Percentiles rank a stretch among this genome's conserved stretches.
These are phyloP conservation scores for Fermentozyma sake DNA, from an alignment of 1,139 yeast genomes.

Conservation along the genomic window DNA sequence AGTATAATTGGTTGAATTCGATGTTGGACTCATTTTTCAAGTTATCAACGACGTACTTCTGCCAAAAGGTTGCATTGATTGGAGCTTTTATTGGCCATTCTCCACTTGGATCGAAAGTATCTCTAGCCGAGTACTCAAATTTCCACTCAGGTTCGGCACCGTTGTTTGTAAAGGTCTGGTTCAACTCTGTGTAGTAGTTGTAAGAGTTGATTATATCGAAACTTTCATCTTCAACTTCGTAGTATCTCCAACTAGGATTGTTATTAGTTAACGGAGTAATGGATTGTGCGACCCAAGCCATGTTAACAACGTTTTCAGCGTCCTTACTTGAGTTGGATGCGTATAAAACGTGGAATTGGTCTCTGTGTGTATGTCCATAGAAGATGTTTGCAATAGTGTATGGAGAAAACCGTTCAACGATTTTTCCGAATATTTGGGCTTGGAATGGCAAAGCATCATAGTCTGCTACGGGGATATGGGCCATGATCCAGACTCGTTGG, in stretches of 20 bases:
- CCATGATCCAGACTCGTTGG: slow-evolving; percentile 67
- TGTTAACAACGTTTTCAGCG: slow-evolving; percentile 42
- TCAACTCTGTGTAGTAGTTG: slow-evolving; percentile 52
- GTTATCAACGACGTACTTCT: slow-evolving; percentile 31
- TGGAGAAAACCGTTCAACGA: slow-evolving; percentile 65
- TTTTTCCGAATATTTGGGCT: slow-evolving; percentile 50
- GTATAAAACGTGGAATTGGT: slow-evolving; percentile 59
- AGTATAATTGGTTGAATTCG: slow-evolving; percentile 43
- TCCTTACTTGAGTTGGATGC: slow-evolving; percentile 34
- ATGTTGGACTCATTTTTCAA: slow-evolving; percentile 31
- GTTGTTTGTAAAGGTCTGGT: slow-evolving; percentile 45
- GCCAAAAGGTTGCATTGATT: slow-evolving; percentile 59
- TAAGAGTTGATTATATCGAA: slow-evolving; percentile 57
- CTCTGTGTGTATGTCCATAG: slow-evolving; percentile 71
- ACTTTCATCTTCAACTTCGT: slow-evolving; percentile 60
- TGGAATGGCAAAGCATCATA: slow-evolving; percentile 59
- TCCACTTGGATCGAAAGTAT: slow-evolving; percentile 38
- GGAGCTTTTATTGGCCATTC: slow-evolving; percentile 52
- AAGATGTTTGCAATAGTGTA: slow-evolving; percentile 64
- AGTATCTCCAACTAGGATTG: slow-evolving; percentile 72
- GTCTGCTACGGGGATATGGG: slow-evolving; percentile 61
- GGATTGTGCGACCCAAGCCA: slow-evolving; percentile 66
- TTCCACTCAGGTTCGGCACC: slow-evolving; percentile 53
- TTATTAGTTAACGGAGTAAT: slow-evolving; percentile 54
- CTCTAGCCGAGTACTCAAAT: slow-evolving; percentile 53